Base-by-base conservation (phyloP, 2,329 filamentous ascomycete species). In the Apiospora arundinis region DNA sequence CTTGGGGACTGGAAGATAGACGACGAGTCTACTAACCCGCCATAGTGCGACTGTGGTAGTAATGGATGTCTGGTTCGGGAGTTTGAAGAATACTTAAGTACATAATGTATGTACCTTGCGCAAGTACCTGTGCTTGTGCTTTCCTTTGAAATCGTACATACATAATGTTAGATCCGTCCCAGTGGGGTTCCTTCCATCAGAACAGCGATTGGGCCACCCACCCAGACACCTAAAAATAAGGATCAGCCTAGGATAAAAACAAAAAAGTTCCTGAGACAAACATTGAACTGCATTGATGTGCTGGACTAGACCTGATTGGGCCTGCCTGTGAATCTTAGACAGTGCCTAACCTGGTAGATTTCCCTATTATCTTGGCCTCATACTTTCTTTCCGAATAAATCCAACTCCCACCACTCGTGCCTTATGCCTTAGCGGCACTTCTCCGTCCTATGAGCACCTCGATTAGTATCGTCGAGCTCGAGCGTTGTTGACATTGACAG, bases 301-400 rank as follows among this genome's bases (percentile, higher is more conserved):
- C 18, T 37, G 28, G 56, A 16, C 56, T 63, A 63, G 56, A 16
- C 56, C 56, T 63, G n/a, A 63, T 21, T 63, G 37, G 56, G 56
- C 32, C 28, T 6, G 21, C 21, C 21, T 5, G 8, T 11, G 16
- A 56, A 56, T 32, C 52, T 21, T 56, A 18, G 49, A 28, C 7
- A 25, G 5, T 21, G 25, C 49, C 49, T 28, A 52, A 28, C 49
- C 14, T 52, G 49, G 49, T 11, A 52, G 23, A 28, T 28, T 37
- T 60, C 52, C 28, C 32, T 28, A 21, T 37, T 16, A 18, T 60
- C 52, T 37, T 37, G 52, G 18, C 21, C 52, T 37, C 52, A 37
- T 21, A 23, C 9, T 40, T 63, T 40, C 21, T 63, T 40, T 40
- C 28, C 18, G 28, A 63, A n/a, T n/a, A 40, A 63, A n/a, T 18